Evolutionary conservation across 371 early-diverging fungal species (phyloP), one percentile per base, ranked within the genome.

Genomic region (Amoeboaphelidium protococcarum): DNA sequence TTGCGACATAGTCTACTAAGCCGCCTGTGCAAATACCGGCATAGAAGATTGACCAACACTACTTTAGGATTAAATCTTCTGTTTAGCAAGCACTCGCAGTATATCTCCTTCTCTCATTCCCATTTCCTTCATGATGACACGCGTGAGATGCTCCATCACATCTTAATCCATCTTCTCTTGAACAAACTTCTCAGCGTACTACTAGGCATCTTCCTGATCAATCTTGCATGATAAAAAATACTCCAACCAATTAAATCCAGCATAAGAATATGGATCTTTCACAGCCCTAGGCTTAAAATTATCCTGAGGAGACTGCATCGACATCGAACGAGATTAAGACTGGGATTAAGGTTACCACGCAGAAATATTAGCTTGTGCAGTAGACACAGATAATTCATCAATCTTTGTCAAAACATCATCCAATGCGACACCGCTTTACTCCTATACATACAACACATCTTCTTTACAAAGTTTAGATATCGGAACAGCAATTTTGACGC

Each of bases 401-500:
- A n/a, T 13, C 23, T 23, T 25, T 23, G 54, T 45, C 21, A 26
- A 26, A 26, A 53, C 19, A 3, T 55, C 46, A 20, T 46, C 23
- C 13, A 41, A 40, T 13, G 53, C 13, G 21, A 52, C 54, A 10
- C 61, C 67, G 10, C 62, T 56, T n/a, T 59, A 4, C 1, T 50
- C 49, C 25, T 54, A 40, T 4, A 68, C 41, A 42, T 47, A 56
- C 21, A 60, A 63, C n/a, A 76, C 51, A 56, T 88, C 87, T n/a
- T 63, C 71, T 23, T 55, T 54, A 20, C 73, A 71, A 63, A 92
- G 76, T 54, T 89, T 89, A 13, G 80, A 76, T 25, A 86, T 58
- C 2, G 87, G 82, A 1, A 92, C 94, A 45, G 74, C 80, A 55
- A 92, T 90, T 52, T 76, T 85, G 53, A 84, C 86, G 46, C 87